Evolutionary conservation across 352 stramenopile species (phyloP), one percentile per base, ranked within the genome.

Genomic region (Sclerospora graminicola): DNA sequence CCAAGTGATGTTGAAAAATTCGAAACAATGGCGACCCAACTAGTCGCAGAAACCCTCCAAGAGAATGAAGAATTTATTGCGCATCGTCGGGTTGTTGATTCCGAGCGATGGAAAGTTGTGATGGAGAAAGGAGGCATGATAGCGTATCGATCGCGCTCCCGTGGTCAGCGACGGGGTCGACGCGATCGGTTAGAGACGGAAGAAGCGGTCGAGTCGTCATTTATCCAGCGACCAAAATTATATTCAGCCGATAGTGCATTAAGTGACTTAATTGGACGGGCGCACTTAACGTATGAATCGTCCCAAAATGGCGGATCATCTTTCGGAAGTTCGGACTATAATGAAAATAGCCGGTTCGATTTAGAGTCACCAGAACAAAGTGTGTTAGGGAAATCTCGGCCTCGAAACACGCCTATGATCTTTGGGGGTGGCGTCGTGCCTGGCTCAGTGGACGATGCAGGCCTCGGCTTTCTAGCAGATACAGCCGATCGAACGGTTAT

Each of bases 11-110:
- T 11, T 24, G 41, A 65, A 33, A 23, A 55, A 14, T 59, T 54
- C 28, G 41, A 61, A 18, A 48, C 49, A 10, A 27, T 69, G 23
- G 51, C 47, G 6, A 41, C 65, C 20, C 46, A 65, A 14, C 41
- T 69, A 10, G 60, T 69, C 10, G 56, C 55, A 23, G 60, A 69
- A 29, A 58, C 60, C 2, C 6, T 69, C 9, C 55, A 66, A 27
- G 44, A 48, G 11, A 63, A 40, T 32, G 51, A 69, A 26, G 56
- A 59, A 0, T 66, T 69, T 34, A 46, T 54, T 21, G 33, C 51
- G 4, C 36, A 50, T 4, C 32, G 40, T 8, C 51, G 44, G 1
- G 30, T 37, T 6, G 37, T 66, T 4, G 48, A 66, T 39, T 8
- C 41, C 11, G 39, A 66, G 4, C 47, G 42, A 10, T 69, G 60